Evolutionary conservation across 1,139 yeast genomes (phyloP).

Genomic region (Candida sp.): DNA sequence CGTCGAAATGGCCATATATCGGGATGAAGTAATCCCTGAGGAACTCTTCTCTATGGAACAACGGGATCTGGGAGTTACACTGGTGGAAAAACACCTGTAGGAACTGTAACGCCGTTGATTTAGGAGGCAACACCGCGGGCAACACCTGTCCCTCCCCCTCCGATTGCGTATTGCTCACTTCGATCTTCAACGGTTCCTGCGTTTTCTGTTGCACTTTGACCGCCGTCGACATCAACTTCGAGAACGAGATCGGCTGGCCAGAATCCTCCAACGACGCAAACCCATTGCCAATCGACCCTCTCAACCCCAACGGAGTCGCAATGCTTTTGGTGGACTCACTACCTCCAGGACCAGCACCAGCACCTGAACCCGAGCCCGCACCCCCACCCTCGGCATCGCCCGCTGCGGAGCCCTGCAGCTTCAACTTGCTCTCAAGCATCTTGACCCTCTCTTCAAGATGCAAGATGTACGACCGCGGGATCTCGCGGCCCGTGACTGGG

Average conservation of each 20-base stretch:
- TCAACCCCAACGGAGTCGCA: background rate
- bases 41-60: constrained; percentile 81
- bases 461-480: constrained; percentile 80
- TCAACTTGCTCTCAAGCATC: constrained; percentile 54
- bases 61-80: constrained; percentile 81
- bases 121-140: constrained; percentile 69
- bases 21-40: constrained; percentile 71
- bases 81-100: constrained; percentile 76
- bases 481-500: constrained; percentile 86
- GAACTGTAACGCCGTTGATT: constrained; percentile 68
- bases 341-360: background rate
- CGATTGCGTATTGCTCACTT: background rate
- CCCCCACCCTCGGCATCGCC: constrained; percentile 19
- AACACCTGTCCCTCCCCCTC: constrained; percentile 17
- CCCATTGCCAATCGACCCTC: background rate
- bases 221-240: constrained; percentile 77
- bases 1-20: constrained; percentile 71
- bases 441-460: constrained; percentile 72
- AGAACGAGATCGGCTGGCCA: constrained; percentile 55
- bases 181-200: constrained; percentile 5
- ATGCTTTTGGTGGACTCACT: background rate
- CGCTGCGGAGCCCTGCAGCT: constrained; percentile 33
- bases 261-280: background rate
- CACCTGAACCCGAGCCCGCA: background rate
- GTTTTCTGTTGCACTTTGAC: constrained; percentile 55